These are phyloP conservation scores for Fusarium nygamai DNA, from an alignment of 2,329 filamentous ascomycete species.

Conservation along the genomic window DNA sequence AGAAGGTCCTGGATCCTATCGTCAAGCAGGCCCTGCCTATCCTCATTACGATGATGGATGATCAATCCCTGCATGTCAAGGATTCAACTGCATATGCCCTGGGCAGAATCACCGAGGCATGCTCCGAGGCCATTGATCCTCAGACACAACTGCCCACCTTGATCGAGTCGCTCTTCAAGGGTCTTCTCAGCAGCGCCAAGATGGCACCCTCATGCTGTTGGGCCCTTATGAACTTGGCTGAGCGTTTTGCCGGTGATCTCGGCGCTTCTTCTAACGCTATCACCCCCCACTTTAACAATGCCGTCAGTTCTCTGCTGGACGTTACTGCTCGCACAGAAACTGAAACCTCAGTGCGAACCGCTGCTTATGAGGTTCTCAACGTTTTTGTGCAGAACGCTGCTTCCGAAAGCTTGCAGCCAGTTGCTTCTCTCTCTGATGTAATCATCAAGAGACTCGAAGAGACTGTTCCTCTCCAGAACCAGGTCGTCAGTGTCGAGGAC, in stretches of 20 bases:
- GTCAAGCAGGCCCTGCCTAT: conserved; percentile 95
- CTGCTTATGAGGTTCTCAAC: conserved; percentile 96
- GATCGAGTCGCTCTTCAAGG: conserved; percentile 88
- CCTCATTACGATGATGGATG: conserved; percentile 91
- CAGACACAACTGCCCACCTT: conserved; percentile 82
- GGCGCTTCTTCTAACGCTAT: conserved; percentile 82
- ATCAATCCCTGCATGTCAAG: conserved; percentile 87
- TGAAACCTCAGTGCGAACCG: conserved; percentile 90
- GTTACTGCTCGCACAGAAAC: conserved; percentile 85
- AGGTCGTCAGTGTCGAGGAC: conserved; percentile 97
- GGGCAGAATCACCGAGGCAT: conserved; percentile 93
- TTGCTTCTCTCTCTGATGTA: conserved; percentile 86
- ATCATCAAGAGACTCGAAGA: conserved; percentile 91
- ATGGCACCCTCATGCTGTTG: conserved; percentile 99
- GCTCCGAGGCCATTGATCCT: conserved; percentile 90
- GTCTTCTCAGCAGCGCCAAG: conserved; percentile 89
- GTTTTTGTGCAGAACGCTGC: conserved; percentile 93
- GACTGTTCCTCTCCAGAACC: conserved; percentile 86
- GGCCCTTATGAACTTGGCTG: conserved; percentile 98
- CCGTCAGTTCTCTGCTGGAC: conserved; percentile 83
- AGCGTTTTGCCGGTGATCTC: conserved; percentile 90
- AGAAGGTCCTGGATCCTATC: conserved; percentile 89
- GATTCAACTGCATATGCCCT: conserved; percentile 97
- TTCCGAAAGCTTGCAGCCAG: conserved; percentile 81
- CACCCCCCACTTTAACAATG: conserved; percentile 92